Percentiles rank a stretch among this genome's conserved stretches.
phyloP scores from a whole-genome alignment of 2,329 filamentous ascomycete species.

The Aspergillus luchuensis region DNA sequence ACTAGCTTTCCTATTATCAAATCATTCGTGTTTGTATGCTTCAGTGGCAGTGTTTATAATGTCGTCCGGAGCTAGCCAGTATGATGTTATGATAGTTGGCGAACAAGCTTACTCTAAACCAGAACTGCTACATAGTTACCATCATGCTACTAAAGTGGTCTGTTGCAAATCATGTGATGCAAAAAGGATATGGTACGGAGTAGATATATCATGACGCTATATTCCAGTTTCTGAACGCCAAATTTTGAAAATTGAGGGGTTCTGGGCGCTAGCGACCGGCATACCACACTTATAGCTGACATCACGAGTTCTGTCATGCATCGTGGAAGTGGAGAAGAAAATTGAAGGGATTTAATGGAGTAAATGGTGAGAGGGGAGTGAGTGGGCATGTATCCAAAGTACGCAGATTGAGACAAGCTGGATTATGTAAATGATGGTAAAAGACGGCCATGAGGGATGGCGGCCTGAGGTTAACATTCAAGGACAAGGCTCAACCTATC shows the following conservation, averaged over 20 bases:
- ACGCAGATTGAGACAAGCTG: background rate
- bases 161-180: too few species aligned
- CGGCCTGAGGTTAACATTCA: background rate
- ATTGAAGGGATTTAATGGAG: background rate
- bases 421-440: background rate
- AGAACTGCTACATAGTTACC: too few species aligned
- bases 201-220: background rate
- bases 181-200: background rate
- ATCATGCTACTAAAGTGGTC: too few species aligned
- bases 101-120: too few species aligned
- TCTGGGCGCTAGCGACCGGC: background rate
- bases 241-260: background rate
- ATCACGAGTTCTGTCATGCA: background rate
- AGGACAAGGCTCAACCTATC: conserved; percentile 8
- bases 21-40: too few species aligned
- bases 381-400: background rate
- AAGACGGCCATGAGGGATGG: background rate
- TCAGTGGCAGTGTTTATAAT: too few species aligned
- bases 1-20: too few species aligned
- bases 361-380: background rate
- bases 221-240: background rate
- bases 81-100: too few species aligned
- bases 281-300: background rate
- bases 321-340: background rate
- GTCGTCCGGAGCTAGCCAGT: too few species aligned